Conservation (phyloP, 306 rosid genomes). For the Prunus salicina region DNA sequence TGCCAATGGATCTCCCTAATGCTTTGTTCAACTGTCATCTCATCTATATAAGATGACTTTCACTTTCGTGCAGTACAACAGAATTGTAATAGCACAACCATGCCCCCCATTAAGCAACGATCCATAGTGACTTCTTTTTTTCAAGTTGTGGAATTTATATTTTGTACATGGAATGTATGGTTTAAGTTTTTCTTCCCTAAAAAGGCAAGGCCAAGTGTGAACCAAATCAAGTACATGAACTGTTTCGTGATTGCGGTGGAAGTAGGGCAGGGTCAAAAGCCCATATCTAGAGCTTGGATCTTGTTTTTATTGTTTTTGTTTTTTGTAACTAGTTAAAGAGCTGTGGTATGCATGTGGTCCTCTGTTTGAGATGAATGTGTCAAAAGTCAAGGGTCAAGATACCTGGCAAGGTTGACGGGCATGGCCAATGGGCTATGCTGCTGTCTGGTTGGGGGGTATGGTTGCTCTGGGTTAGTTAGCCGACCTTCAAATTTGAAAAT, state of each 20-base stretch:
- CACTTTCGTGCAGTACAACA: neutral
- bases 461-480: no score
- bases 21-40: neutral
- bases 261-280: no score
- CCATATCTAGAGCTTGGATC: neutral
- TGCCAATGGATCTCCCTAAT: neutral
- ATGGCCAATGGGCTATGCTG: neutral
- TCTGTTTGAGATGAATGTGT: neutral
- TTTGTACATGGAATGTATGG: neutral
- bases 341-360: neutral
- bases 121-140: neutral
- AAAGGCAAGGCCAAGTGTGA: neutral
- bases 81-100: neutral
- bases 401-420: slow-evolving; percentile 9
- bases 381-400: slow-evolving; percentile 22
- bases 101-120: neutral
- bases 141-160: neutral
- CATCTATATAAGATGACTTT: neutral
- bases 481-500: no score
- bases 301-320: neutral
- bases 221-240: neutral
- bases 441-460: neutral
- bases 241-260: neutral
- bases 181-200: neutral
- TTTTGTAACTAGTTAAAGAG: neutral